Base-by-base conservation (phyloP, 1,284 basidiomycete genomes). In the Microbotryum scabiosae region DNA sequence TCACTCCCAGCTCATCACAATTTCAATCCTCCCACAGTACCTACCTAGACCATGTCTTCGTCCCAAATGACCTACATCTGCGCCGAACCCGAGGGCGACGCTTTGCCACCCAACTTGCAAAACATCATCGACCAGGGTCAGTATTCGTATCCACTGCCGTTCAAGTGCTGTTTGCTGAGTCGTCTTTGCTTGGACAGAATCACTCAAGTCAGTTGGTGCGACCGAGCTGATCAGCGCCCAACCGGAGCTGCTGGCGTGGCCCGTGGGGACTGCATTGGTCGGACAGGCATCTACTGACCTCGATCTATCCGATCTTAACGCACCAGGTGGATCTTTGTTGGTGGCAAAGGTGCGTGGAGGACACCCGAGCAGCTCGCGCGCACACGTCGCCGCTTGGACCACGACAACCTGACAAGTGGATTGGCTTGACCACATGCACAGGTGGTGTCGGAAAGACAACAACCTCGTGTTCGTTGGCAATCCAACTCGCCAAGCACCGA, bases 401-500 rank as follows among this genome's bases (percentile, higher is more conserved):
- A 20, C 30, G 7, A 9, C 28, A 18, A 10, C 50, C 36, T 41
- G 36, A 41, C 36, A n/a, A n/a, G 14, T 18, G 36, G 14, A 41
- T 41, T 46, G 30, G 18, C 23, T 18, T 8, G 20, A 26, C 50
- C 20, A 2, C n/a, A 41, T 41, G n/a, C 16, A 28, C 57, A 57
- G 53, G 56, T 18, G 62, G 59, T 26, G 57, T 73, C 88, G 90
- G 91, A 57, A 96, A 96, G 81, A 97, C 92, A 0, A 96, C 92
- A 0, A 94, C 92, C 3, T 92, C 90, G 26, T 96, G 92, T 75
- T 92, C 90, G 10, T 82, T 96, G 10, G 92, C 92, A n/a, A 91
- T 94, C 61, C 91, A 96, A 73, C 82, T 96, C 45, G 89, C 92
- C 4, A 79, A 84, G 69, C 83, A 82, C 70, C 84, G 92, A 67